These are phyloP conservation scores for Irpex lacteus DNA, from an alignment of 1,284 basidiomycete genomes.

Conservation along the genomic window DNA sequence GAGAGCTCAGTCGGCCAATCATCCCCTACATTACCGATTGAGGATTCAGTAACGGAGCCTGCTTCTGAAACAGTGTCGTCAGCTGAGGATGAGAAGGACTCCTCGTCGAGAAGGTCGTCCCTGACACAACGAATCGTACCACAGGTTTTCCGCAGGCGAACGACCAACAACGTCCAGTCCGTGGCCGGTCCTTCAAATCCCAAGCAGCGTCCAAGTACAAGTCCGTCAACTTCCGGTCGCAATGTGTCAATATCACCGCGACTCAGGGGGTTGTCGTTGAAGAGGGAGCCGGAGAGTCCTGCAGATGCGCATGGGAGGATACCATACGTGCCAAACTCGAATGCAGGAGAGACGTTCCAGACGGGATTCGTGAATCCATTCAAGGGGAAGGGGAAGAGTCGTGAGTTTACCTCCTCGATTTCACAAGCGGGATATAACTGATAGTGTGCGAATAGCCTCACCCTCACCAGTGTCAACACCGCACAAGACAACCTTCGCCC, in stretches of 20 bases:
- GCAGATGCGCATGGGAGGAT: conserved; percentile 10
- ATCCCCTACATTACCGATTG: background rate
- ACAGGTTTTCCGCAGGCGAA: background rate
- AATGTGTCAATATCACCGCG: background rate
- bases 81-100: background rate
- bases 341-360: conserved; percentile 16
- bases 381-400: conserved; percentile 16
- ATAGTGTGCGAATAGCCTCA: background rate
- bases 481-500: background rate
- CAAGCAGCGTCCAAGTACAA: background rate
- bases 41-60: background rate
- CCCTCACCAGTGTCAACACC: background rate
- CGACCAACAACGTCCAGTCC: background rate
- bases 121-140: background rate
- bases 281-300: conserved; percentile 7
- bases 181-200: background rate
- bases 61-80: background rate
- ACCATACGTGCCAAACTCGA: conserved; percentile 8
- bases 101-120: background rate
- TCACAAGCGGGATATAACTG: too few relatives aligned
- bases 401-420: too few relatives aligned
- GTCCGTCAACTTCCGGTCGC: background rate
- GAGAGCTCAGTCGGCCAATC: background rate
- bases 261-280: background rate
- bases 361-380: conserved; percentile 24